Base-by-base conservation (phyloP, 305 asterid genomes). In the Fraxinus velutina region DNA sequence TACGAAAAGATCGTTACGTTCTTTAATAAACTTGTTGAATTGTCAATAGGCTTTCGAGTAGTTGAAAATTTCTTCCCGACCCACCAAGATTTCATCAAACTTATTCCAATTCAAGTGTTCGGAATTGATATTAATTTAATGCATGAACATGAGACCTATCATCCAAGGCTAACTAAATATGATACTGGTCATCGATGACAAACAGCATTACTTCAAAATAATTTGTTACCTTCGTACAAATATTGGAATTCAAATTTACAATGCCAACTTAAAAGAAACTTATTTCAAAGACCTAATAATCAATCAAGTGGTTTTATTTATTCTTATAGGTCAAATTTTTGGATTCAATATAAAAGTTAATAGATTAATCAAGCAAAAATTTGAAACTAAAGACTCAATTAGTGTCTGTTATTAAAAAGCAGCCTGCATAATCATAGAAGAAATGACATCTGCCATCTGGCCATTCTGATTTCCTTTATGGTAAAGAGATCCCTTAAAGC, bases 391-490 rank as follows among this genome's bases (percentile, higher is more conserved):
- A 60, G 13, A 60, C 70, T 60, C 13, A 21, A 21, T 60, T 60
- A 60, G 70, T 60, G 12, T 0, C 5, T 6, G 13, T 19, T 27
- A 73, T n/a, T 81, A 81, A 19, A 81, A 86, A 85, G 87, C 82
- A 37, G 84, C 62, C 39, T 47, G 83, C 80, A 86, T 83, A 83
- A 85, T 86, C 85, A 80, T 80, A 66, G 84, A 7, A 77, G 80
- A 84, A 36, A 71, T 36, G 81, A 71, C 72, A 72, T 81, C 50
- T 47, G 4, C 17, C 19, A 47, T 47, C 50, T 37, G 66, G 30
- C n/a, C 82, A 60, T 84, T 44, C 77, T 39, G 37, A 37, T 75
- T 50, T 66, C 7, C 37, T 66, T 66, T 66, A 27, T 13, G 17
- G n/a, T 29, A 29, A 10, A 66, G 34, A 29, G 74, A 66, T 66